Evolutionary conservation across 768 basidiomycete genomes (phyloP).

Genomic region (Neoboletus magnificus): DNA sequence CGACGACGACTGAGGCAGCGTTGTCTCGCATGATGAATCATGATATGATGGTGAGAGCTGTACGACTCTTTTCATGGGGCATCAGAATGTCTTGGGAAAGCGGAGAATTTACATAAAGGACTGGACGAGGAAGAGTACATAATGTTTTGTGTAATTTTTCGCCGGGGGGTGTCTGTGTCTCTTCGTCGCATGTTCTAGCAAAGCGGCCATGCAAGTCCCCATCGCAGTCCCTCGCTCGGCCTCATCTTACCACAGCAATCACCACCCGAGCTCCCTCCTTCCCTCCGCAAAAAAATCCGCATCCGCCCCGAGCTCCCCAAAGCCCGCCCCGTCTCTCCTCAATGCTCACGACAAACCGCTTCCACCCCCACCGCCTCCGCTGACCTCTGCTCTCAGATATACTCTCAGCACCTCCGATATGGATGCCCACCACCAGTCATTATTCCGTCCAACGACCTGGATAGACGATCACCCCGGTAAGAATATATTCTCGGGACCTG

Average conservation of each 20-base stretch:
- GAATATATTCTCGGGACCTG: constrained; percentile 10
- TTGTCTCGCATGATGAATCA: neutral
- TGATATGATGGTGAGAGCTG: constrained; percentile 1
- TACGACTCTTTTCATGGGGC: neutral
- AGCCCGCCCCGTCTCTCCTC: constrained; percentile 7
- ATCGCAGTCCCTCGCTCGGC: neutral
- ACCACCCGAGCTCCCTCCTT: constrained; percentile 22
- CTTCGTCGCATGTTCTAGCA: too few species aligned
- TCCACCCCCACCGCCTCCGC: constrained; percentile 39
- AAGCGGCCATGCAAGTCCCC: too few species aligned
- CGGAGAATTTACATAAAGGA: constrained; percentile 29
- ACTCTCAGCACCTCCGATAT: constrained; percentile 25
- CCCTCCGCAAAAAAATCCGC: constrained; percentile 23
- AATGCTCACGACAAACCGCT: constrained; percentile 36
- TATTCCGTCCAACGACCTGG: constrained; percentile 26
- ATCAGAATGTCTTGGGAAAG: constrained; percentile 20
- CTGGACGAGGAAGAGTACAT: constrained; percentile 15
- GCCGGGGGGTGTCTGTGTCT: neutral
- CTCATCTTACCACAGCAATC: constrained; percentile 10
- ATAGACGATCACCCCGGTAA: constrained; percentile 24
- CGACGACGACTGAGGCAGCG: neutral
- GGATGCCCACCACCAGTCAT: constrained; percentile 22
- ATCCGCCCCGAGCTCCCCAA: constrained; percentile 28
- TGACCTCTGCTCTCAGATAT: constrained; percentile 25
- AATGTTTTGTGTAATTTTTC: constrained; percentile 11